Evolutionary conservation across 495 filamentous ascomycete species (phyloP).

Genomic region (Neurospora sp.): DNA sequence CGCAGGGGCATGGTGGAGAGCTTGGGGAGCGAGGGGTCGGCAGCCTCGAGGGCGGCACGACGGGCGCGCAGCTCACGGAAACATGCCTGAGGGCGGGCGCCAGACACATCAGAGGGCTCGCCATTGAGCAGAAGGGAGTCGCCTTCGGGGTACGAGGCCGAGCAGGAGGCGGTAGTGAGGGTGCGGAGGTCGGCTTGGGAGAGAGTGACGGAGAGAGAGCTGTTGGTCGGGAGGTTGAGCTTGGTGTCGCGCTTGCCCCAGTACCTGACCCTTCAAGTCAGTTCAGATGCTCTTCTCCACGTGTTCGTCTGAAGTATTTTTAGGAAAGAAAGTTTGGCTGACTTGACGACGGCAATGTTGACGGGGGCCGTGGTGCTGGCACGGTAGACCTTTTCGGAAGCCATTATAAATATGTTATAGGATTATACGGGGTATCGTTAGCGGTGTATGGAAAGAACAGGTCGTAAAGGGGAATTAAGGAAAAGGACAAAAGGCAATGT

Average conservation of each 20-base stretch:
- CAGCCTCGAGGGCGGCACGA: conserved; percentile 60
- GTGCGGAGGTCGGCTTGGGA: conserved; percentile 89
- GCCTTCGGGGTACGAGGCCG: conserved; percentile 51
- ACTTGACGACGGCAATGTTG: conserved; percentile 99
- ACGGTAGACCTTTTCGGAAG: conserved; percentile 55
- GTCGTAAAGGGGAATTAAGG: background rate
- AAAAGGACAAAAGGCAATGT: background rate
- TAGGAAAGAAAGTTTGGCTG: conserved; percentile 10
- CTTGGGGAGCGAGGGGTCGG: conserved; percentile 61
- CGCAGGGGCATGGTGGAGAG: conserved; percentile 64
- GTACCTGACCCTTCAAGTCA: conserved; percentile 48
- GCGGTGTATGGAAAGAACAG: background rate
- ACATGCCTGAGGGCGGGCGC: conserved; percentile 82
- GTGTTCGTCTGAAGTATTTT: background rate
- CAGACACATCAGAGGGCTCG: conserved; percentile 69
- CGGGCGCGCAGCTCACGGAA: conserved; percentile 73
- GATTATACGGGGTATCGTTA: background rate
- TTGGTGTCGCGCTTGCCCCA: conserved; percentile 93
- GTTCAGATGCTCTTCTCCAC: background rate
- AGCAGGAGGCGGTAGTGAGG: conserved; percentile 92
- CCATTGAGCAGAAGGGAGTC: conserved; percentile 83
- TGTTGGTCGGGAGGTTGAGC: conserved; percentile 95
- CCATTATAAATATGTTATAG: conserved; percentile 25
- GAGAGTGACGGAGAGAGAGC: conserved; percentile 90
- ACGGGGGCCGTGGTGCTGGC: conserved; percentile 94